Base-by-base conservation (phyloP, 306 rosid genomes). In the Acmispon strigosus region DNA sequence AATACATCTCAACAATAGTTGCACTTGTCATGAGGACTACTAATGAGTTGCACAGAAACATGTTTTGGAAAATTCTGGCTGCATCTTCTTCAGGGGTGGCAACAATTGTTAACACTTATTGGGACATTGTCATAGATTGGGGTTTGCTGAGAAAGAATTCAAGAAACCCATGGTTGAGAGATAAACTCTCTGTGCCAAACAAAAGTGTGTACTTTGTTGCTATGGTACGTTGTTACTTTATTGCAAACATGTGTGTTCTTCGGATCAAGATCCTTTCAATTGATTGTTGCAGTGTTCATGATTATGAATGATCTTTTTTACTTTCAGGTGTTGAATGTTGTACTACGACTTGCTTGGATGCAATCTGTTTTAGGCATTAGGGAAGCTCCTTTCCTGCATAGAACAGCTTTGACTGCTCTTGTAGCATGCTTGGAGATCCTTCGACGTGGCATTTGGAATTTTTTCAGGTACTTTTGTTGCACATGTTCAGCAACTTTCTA, bases 371-470 rank as follows among this genome's bases (percentile, higher is more conserved):
- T 87, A 50, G 90, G 88, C 42, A 50, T 83, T 49, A 76, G 16
- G 20, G 84, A 80, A 69, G 80, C 82, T 8, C 84, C 96, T 12
- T 89, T 78, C 71, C 55, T 92, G 39, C 96, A 87, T 20, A 81
- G 68, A 72, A 84, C 74, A 58, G 93, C 91, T 62, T 73, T 87
- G 17, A 52, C 75, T 73, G 87, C 96, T 41, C 17, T 89, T 13
- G 86, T 91, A 14, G 85, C 92, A 20, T 82, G 84, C 70, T 81
- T 91, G 81, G 97, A 91, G 72, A 91, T 89, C 57, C 70, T 89
- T 70, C 93, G 93, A 1, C 96, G 93, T 0, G 96, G 97, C 78
- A 87, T 91, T 63, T 89, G 97, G 96, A 91, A 91, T 68, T 89
- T 91, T 78, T 87, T 89, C 82, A 83, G 97, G 97, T 91, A 67